phyloP scores from a whole-genome alignment of 2,329 filamentous ascomycete genomes.

The Penicillium sp. region DNA sequence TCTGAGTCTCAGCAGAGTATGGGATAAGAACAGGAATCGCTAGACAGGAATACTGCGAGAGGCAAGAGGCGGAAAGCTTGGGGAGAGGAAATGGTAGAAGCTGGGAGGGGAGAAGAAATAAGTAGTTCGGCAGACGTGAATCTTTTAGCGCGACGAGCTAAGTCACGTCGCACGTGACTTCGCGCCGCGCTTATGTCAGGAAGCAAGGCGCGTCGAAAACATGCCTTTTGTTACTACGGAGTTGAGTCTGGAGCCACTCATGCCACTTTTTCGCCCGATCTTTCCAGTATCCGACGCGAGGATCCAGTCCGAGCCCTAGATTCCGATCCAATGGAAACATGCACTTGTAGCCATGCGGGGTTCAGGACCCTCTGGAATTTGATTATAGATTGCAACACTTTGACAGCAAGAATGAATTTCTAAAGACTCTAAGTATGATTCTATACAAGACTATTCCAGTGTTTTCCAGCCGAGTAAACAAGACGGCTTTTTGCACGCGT shows the following conservation, averaged over 20 bases:
- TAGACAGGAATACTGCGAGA: conserved; percentile 15
- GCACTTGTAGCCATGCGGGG: conserved; percentile 3
- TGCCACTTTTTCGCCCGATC: conserved; percentile 20
- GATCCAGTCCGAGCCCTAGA: not conserved
- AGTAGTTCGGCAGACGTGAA: conserved; percentile 28
- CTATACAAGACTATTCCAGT: no score
- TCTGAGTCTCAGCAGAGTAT: conserved; percentile 6
- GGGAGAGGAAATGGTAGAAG: conserved; percentile 26
- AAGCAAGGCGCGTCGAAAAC: conserved; percentile 19
- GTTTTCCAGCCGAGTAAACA: no score
- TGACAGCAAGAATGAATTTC: no score
- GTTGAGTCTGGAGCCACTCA: no score
- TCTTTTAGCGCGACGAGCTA: conserved; percentile 36
- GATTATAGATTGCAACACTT: no score
- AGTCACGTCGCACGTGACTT: conserved; percentile 38
- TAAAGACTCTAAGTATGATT: no score
- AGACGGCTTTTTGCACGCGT: conserved; percentile 11
- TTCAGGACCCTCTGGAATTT: no score
- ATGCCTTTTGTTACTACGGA: no score
- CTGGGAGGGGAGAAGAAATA: conserved; percentile 30
- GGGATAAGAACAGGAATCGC: conserved; percentile 23
- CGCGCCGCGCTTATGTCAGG: conserved; percentile 23
- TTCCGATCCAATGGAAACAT: no score
- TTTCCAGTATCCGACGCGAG: conserved; percentile 20
- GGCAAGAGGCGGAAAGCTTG: conserved; percentile 22